phyloP scores from a whole-genome alignment of 2,329 filamentous ascomycete species.

The Aspergillus candidus region DNA sequence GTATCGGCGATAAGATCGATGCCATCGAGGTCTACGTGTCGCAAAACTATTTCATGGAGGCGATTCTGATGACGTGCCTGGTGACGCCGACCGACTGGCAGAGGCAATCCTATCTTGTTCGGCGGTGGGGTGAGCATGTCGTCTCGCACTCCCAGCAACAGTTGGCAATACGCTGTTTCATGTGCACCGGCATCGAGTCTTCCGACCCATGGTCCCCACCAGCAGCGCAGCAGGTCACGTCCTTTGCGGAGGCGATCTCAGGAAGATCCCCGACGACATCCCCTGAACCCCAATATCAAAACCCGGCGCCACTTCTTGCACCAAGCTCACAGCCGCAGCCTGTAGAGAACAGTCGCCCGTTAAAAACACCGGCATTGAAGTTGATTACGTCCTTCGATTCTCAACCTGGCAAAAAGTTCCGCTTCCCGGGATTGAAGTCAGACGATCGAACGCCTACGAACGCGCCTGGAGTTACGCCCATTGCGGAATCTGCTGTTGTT shows the following conservation, averaged over 20 bases:
- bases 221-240: slow-evolving; percentile 58
- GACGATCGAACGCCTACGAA: slow-evolving; percentile 68
- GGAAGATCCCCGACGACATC: slow-evolving; percentile 38
- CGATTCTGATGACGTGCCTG: slow-evolving; percentile 78
- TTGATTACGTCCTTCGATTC: slow-evolving; percentile 80
- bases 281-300: slow-evolving; percentile 52
- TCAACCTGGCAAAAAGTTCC: slow-evolving; percentile 48
- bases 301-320: slow-evolving; percentile 15
- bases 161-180: slow-evolving; percentile 85
- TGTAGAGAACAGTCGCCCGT: slow-evolving; percentile 54
- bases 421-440: slow-evolving; percentile 53
- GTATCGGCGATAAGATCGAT: slow-evolving; percentile 86
- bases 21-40: slow-evolving; percentile 95
- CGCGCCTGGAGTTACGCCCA: slow-evolving; percentile 73
- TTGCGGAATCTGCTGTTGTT: slow-evolving; percentile 65
- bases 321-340: slow-evolving; percentile 28
- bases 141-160: slow-evolving; percentile 82
- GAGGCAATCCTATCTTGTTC: slow-evolving; percentile 76
- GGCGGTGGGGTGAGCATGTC: slow-evolving; percentile 92
- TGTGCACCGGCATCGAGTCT: slow-evolving; percentile 79
- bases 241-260: slow-evolving; percentile 31
- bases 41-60: slow-evolving; percentile 86
- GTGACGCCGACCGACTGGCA: slow-evolving; percentile 84
- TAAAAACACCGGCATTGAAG: slow-evolving; percentile 78
- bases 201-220: slow-evolving; percentile 85